These are phyloP conservation scores for Fonsecaea multimorphosa DNA, from an alignment of 2,329 filamentous ascomycete genomes.

Conservation along the genomic window DNA sequence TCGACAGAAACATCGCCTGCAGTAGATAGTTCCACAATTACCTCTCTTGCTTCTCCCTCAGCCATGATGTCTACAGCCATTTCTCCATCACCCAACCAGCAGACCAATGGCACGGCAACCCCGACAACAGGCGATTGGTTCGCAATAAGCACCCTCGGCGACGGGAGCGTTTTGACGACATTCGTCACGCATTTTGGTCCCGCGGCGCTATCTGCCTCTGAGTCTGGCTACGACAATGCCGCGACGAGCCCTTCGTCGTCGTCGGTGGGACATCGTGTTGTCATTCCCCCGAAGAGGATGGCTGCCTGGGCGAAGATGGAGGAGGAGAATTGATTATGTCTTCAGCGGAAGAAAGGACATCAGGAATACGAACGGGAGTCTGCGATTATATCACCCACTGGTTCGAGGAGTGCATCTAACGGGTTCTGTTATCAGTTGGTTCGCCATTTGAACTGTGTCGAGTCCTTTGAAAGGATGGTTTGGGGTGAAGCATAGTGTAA, in stretches of 20 bases:
- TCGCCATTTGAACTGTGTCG: background rate
- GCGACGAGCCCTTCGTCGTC: background rate
- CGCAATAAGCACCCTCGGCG: constrained; percentile 6
- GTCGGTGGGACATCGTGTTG: background rate
- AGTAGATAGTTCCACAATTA: background rate
- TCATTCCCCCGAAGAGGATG: constrained; percentile 10
- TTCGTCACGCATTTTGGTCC: constrained; percentile 8
- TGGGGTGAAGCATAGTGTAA: background rate
- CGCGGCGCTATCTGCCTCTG: background rate
- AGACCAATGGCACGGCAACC: constrained; percentile 1
- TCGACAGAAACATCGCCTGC: background rate
- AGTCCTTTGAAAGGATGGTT: background rate
- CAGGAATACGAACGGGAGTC: background rate
- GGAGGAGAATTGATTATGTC: background rate
- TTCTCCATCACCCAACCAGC: background rate
- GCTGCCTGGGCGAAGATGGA: constrained; percentile 14
- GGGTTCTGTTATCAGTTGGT: background rate
- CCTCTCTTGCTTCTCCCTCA: background rate
- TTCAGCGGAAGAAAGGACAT: background rate
- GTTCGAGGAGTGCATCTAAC: background rate
- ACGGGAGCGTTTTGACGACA: constrained; percentile 13
- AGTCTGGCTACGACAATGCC: background rate
- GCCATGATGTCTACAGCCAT: background rate
- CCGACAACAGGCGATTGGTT: constrained; percentile 4
- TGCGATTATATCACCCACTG: background rate